phyloP scores from a whole-genome alignment of 75 land plant species.

The Cunninghamia lanceolata region DNA sequence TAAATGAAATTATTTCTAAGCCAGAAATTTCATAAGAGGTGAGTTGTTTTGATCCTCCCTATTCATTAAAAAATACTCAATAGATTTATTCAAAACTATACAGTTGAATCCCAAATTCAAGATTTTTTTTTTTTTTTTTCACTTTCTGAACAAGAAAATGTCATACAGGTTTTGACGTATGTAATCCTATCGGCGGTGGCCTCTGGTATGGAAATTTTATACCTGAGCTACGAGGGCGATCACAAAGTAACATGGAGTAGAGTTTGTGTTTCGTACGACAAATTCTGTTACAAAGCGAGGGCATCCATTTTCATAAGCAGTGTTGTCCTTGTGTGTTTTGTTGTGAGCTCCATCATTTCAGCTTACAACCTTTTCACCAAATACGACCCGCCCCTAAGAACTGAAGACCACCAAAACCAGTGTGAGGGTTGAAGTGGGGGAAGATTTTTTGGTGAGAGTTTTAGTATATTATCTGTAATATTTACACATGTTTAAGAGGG shows the following conservation, averaged over 20 bases:
- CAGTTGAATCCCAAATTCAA: neutral
- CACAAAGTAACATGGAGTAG: constrained; percentile 53
- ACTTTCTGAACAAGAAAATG: neutral
- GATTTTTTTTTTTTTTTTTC: neutral
- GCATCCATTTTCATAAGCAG: constrained; percentile 34
- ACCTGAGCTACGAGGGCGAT: constrained; percentile 46
- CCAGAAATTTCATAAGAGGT: no score
- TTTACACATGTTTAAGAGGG: no score
- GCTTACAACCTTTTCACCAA: constrained; percentile 48
- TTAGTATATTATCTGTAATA: no score
- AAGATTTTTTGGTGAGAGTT: neutral
- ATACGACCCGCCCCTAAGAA: constrained; percentile 41
- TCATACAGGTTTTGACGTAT: constrained; percentile 49
- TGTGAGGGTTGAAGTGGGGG: neutral
- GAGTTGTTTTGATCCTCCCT: no score
- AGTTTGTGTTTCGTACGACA: constrained; percentile 48
- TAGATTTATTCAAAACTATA: neutral
- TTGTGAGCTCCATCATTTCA: constrained; percentile 41
- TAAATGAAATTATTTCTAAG: no score
- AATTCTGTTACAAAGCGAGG: constrained; percentile 41
- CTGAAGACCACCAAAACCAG: neutral
- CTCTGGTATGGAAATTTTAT: constrained; percentile 37
- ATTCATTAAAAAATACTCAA: neutral
- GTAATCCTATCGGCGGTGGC: constrained; percentile 48
- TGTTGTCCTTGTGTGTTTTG: constrained; percentile 36